phyloP scores from a whole-genome alignment of 768 basidiomycete species.

The Boletus insuetus region DNA sequence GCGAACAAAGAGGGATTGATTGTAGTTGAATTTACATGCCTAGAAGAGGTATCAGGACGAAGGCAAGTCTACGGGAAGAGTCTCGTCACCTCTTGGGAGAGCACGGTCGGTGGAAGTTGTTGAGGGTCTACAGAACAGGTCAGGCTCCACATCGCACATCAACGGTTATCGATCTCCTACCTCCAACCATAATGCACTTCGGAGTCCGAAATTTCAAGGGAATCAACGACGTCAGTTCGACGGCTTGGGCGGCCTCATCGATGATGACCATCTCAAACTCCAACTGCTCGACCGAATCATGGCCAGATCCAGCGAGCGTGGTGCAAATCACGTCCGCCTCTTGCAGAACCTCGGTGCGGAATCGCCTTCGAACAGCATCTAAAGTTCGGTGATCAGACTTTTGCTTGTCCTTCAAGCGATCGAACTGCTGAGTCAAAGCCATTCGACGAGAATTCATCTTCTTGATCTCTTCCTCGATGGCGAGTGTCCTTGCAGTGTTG shows the following conservation, averaged over 20 bases:
- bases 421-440: conserved; percentile 63
- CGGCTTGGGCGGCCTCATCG: conserved; percentile 96
- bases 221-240: conserved; percentile 92
- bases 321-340: conserved; percentile 93
- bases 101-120: conserved; percentile 93
- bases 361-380: conserved; percentile 75
- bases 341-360: conserved; percentile 70
- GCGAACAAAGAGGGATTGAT: conserved; percentile 91
- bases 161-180: conserved; percentile 31
- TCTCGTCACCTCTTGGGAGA: conserved; percentile 52
- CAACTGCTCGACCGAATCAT: conserved; percentile 76
- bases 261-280: conserved; percentile 97
- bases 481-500: conserved; percentile 49
- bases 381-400: conserved; percentile 77
- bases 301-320: conserved; percentile 91
- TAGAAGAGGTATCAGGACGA: conserved; percentile 24
- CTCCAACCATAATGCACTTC: conserved; percentile 92
- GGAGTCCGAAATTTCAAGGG: conserved; percentile 85
- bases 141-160: background rate
- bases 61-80: conserved; percentile 26
- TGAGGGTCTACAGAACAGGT: conserved; percentile 58
- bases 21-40: conserved; percentile 74
- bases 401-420: conserved; percentile 78
- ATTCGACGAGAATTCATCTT: conserved; percentile 64
- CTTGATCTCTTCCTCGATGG: conserved; percentile 72